These are phyloP conservation scores for Chalciporus sphaerocephalus DNA, from an alignment of 768 basidiomycete species.

Conservation along the genomic window DNA sequence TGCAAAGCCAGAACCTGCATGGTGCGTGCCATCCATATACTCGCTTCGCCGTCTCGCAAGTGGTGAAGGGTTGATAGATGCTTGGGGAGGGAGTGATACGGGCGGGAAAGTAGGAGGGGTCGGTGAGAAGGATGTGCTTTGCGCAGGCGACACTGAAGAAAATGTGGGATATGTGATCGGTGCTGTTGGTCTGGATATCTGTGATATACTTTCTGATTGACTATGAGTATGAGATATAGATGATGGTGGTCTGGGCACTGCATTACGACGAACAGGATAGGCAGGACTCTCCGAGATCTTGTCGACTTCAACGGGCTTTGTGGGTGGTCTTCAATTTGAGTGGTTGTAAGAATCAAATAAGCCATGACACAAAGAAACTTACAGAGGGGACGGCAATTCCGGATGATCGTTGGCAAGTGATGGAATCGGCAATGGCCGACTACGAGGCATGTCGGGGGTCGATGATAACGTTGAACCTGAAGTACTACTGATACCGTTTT, in stretches of 20 bases:
- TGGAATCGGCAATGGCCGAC: conserved; percentile 7
- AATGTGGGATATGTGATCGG: conserved; percentile 55
- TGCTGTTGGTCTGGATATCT: conserved; percentile 30
- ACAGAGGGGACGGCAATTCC: conserved; percentile 19
- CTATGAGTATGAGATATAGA: conserved; percentile 46
- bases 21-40: conserved; percentile 74
- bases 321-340: conserved; percentile 13
- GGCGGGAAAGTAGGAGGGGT: conserved; percentile 37
- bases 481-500: conserved; percentile 26
- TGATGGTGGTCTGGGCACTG: conserved; percentile 38
- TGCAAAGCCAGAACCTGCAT: conserved; percentile 47
- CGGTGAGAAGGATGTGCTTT: conserved; percentile 37
- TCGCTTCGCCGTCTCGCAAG: conserved; percentile 71
- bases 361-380: conserved; percentile 8
- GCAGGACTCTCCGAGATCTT: conserved; percentile 11
- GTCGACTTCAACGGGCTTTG: conserved; percentile 14
- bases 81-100: conserved; percentile 71
- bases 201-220: conserved; percentile 44
- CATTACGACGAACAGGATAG: conserved; percentile 36
- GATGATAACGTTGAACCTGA: conserved; percentile 25
- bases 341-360: conserved; percentile 9
- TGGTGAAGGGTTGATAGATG: conserved; percentile 77
- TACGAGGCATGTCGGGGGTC: conserved; percentile 12
- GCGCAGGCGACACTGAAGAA: conserved; percentile 35
- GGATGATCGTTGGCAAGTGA: conserved; percentile 15